A percentile compares a stretch with the other conserved stretches of the same genome.
These are phyloP conservation scores for Pelargonium myrrhifolium DNA, from an alignment of 441 rosid species.

Conservation along the genomic window DNA sequence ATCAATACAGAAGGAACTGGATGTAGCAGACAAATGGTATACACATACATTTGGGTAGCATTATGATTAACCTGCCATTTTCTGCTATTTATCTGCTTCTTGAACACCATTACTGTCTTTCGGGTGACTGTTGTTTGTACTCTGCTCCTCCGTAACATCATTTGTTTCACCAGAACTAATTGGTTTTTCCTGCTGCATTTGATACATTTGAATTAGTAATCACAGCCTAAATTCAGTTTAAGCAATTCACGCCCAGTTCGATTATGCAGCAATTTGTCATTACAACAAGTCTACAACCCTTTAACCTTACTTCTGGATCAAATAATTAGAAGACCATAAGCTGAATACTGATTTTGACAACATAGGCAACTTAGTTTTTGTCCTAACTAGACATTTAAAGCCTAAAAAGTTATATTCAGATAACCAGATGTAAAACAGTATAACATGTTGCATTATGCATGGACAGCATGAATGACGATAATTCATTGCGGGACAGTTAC, in stretches of 20 bases:
- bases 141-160: constrained; percentile 30
- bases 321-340: too few species aligned
- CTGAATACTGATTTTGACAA: too few species aligned
- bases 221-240: background rate
- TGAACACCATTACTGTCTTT: constrained; percentile 29
- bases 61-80: constrained; percentile 13
- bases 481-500: too few species aligned
- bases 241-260: background rate
- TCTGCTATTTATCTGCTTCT: constrained; percentile 30
- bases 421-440: too few species aligned
- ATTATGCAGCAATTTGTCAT: background rate
- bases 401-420: too few species aligned
- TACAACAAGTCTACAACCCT: background rate
- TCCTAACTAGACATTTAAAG: too few species aligned
- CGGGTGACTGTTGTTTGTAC: constrained; percentile 23
- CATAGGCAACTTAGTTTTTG: too few species aligned
- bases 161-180: constrained; percentile 24
- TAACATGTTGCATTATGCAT: too few species aligned
- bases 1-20: background rate
- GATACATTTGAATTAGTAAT: background rate
- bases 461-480: too few species aligned
- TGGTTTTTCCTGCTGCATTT: constrained; percentile 37
- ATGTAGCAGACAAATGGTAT: background rate
- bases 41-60: constrained; percentile 1
- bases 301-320: too few species aligned